These are phyloP conservation scores for Botryotinia convoluta DNA, from an alignment of 2,329 filamentous ascomycete species.

Conservation along the genomic window DNA sequence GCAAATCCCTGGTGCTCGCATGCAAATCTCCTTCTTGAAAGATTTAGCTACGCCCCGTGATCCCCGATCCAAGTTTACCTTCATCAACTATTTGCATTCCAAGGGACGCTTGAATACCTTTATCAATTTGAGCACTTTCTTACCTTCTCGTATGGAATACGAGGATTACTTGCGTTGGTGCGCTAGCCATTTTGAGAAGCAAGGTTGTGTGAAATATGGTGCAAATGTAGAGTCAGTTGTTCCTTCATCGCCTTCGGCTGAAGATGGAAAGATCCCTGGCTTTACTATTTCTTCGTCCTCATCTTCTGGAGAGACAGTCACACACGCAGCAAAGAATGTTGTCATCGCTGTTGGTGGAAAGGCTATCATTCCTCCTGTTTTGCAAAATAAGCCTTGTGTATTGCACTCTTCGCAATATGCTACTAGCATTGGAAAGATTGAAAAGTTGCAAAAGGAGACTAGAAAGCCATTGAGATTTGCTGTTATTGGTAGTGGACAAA, in stretches of 20 bases:
- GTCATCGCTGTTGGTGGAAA: constrained; percentile 65
- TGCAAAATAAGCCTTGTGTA: constrained; percentile 67
- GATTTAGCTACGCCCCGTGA: constrained; percentile 88
- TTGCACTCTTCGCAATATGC: constrained; percentile 89
- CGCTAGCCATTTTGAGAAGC: constrained; percentile 66
- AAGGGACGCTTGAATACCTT: constrained; percentile 84
- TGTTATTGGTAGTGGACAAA: constrained; percentile 86
- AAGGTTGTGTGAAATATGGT: constrained; percentile 63
- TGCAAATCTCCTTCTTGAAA: constrained; percentile 98
- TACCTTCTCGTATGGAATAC: constrained; percentile 83
- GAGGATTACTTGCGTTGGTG: constrained; percentile 97
- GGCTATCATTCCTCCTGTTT: constrained; percentile 69
- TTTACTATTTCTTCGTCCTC: constrained; percentile 37
- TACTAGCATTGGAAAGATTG: constrained; percentile 56
- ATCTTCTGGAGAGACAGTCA: constrained; percentile 42
- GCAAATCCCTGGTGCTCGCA: constrained; percentile 87
- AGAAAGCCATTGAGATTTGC: constrained; percentile 53
- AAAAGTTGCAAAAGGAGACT: constrained; percentile 38
- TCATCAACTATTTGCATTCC: constrained; percentile 87
- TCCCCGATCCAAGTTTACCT: constrained; percentile 88
- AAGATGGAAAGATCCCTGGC: constrained; percentile 33
- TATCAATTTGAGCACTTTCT: constrained; percentile 84
- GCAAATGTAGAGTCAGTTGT: constrained; percentile 67
- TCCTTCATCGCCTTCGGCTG: constrained; percentile 21
- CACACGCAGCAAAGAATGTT: constrained; percentile 47